Percentiles rank a stretch among this genome's conserved stretches.
These are phyloP conservation scores for Pleodorina starrii DNA, from an alignment of 139 green algal species.

Conservation along the genomic window DNA sequence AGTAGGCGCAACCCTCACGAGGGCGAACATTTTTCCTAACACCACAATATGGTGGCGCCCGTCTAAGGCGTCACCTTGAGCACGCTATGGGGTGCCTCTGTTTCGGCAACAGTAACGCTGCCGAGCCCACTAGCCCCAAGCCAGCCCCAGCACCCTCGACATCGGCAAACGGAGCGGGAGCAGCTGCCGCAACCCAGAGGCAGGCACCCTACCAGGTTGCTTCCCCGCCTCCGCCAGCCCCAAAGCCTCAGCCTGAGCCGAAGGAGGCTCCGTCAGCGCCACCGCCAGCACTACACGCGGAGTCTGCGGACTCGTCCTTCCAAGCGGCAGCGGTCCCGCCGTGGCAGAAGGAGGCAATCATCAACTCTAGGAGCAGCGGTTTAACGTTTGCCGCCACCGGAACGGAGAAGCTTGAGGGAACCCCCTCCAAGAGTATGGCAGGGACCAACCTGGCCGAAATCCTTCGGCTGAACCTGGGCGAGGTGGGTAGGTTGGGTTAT, in stretches of 20 bases:
- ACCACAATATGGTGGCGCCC: constrained; percentile 28
- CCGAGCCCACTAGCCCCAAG: constrained; percentile 23
- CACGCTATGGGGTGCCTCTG: constrained; percentile 47
- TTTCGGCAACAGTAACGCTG: constrained; percentile 24
- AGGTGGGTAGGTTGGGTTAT: no score
- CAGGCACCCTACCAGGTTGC: constrained; percentile 28
- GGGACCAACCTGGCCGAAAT: constrained; percentile 53
- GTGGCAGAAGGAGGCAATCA: constrained; percentile 16
- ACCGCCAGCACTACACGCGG: neutral
- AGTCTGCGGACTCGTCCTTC: constrained; percentile 10
- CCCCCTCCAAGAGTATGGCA: constrained; percentile 1
- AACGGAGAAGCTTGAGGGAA: constrained; percentile 17
- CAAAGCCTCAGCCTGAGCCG: neutral
- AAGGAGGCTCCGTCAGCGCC: neutral
- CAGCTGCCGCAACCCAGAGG: constrained; percentile 18
- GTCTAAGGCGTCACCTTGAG: constrained; percentile 18
- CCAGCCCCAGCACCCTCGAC: constrained; percentile 22
- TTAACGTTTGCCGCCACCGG: neutral
- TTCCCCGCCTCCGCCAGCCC: constrained; percentile 2
- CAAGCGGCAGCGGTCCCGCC: constrained; percentile 33
- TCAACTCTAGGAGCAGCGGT: constrained; percentile 24
- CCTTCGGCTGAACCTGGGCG: constrained; percentile 60
- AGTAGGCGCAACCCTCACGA: no score
- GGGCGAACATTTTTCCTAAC: neutral
- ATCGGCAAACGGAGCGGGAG: constrained; percentile 24